Evolutionary conservation across 2,329 filamentous ascomycete genomes (phyloP), one percentile per base, ranked within the genome.

Genomic region (Fusarium aywerte): DNA sequence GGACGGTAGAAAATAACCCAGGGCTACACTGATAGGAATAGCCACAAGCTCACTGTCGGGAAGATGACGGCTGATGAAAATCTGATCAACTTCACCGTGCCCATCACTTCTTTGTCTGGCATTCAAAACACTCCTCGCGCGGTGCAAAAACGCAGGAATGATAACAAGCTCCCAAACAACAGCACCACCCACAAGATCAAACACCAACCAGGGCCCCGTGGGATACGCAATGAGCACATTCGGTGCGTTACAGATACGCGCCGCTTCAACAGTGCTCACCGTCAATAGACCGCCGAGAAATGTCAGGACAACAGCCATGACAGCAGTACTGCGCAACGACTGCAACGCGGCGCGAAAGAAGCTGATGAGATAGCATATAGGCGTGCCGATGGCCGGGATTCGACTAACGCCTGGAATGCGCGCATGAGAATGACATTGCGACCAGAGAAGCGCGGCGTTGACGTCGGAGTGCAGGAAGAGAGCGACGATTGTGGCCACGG

Each of bases 21-120:
- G 44, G 0, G 80, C 77, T 0, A 86, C 80, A 23, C 81, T 82
- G 25, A 81, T 67, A 9, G 85, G 84, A 20, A 87, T 85, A 25
- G 87, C 87, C 57, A 88, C 80, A 59, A 85, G 83, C 74, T 90
- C 88, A 4, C 85, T 77, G 21, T 75, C 76, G 8, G 77, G 76
- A 13, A 86, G 74, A 58, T 81, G 79, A 10, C 82, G 78, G 12
- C 44, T 73, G 53, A 5, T 73, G 44, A 38, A 52, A 2, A 67
- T 65, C 31, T 71, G 59, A 1, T 62, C 67, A 9, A 52, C 64
- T 12, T 72, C 69, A 15, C 52, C 67, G 18, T 69, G 48, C 5
- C 57, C 61, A 8, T 62, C 67, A 4, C 39, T 56, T 13, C 25
- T 58, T 57, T 51, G 54, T 69, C 60, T 58, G 16, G 52, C 55